phyloP scores from a whole-genome alignment of 495 filamentous ascomycete species.

The Astrocystis sublimbata region DNA sequence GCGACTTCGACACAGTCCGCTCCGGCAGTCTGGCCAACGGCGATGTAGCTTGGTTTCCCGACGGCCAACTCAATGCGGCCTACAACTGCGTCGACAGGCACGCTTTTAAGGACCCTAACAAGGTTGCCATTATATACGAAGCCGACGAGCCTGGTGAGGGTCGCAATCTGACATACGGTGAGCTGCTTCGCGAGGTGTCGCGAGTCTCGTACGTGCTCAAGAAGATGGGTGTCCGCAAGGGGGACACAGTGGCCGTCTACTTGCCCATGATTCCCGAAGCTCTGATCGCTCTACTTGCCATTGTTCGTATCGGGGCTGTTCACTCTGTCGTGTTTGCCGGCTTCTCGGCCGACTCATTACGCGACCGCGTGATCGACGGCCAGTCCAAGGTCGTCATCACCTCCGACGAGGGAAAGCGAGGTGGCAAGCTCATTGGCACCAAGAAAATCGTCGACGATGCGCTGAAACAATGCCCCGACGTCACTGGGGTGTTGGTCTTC shows the following conservation, averaged over 20 bases:
- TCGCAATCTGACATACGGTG: neutral
- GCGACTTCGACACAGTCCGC: conserved; percentile 89
- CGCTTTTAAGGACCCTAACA: neutral
- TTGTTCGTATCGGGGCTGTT: neutral
- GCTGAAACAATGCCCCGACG: no score
- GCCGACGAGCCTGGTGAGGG: neutral
- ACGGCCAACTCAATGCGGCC: neutral
- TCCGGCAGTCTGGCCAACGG: conserved; percentile 75
- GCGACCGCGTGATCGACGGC: neutral
- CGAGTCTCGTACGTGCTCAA: neutral
- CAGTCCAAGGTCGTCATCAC: neutral
- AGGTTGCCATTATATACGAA: neutral
- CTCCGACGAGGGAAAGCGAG: neutral
- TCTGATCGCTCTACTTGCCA: neutral
- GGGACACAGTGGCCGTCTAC: neutral
- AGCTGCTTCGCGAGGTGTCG: neutral
- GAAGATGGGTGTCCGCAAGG: neutral
- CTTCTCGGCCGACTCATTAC: neutral
- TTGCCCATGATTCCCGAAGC: neutral
- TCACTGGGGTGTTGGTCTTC: neutral
- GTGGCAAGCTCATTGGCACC: neutral
- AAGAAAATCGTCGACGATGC: neutral
- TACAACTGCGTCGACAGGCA: neutral
- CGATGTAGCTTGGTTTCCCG: conserved; percentile 59
- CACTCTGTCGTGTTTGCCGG: neutral